Evolutionary conservation across 768 basidiomycete genomes (phyloP).

Genomic region (Postia placenta): DNA sequence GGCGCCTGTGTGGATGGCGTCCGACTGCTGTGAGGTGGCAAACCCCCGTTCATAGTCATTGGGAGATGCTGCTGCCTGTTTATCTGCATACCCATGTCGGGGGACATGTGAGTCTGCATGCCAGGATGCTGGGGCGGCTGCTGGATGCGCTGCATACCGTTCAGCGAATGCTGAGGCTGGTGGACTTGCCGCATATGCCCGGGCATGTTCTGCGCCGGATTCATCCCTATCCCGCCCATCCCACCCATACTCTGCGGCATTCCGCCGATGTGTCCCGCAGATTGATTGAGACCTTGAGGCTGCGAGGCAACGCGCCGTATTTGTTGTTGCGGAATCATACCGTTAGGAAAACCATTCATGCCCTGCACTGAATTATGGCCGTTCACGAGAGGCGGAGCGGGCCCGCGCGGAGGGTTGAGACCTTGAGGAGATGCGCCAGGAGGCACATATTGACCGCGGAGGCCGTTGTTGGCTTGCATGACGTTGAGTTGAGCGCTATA

Average conservation of each 20-base stretch:
- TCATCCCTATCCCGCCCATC: constrained; percentile 34
- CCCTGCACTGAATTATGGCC: constrained; percentile 33
- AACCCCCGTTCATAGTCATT: constrained; percentile 27
- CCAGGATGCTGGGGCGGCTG: constrained; percentile 25
- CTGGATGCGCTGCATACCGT: constrained; percentile 10
- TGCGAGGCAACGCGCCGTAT: constrained; percentile 57
- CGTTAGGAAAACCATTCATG: constrained; percentile 35
- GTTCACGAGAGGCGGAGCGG: constrained; percentile 27
- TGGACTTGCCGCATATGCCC: constrained; percentile 27
- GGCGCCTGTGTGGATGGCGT: constrained; percentile 38
- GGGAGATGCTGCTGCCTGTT: constrained; percentile 24
- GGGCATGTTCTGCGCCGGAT: constrained; percentile 35
- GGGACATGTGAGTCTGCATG: constrained; percentile 33
- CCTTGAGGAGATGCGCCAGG: constrained; percentile 33
- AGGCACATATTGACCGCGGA: constrained; percentile 12
- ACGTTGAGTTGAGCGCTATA: constrained; percentile 21
- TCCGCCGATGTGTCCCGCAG: constrained; percentile 25
- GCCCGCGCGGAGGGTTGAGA: constrained; percentile 22
- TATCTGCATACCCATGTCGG: constrained; percentile 35
- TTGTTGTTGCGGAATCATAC: constrained; percentile 30
- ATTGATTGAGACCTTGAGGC: constrained; percentile 35
- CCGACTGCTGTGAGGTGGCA: constrained; percentile 39
- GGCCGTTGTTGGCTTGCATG: constrained; percentile 11
- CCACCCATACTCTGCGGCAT: constrained; percentile 23
- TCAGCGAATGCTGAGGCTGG: constrained; percentile 25